These are phyloP conservation scores for Dothistroma septosporum DNA, from an alignment of 2,329 filamentous ascomycete genomes.

Conservation along the genomic window DNA sequence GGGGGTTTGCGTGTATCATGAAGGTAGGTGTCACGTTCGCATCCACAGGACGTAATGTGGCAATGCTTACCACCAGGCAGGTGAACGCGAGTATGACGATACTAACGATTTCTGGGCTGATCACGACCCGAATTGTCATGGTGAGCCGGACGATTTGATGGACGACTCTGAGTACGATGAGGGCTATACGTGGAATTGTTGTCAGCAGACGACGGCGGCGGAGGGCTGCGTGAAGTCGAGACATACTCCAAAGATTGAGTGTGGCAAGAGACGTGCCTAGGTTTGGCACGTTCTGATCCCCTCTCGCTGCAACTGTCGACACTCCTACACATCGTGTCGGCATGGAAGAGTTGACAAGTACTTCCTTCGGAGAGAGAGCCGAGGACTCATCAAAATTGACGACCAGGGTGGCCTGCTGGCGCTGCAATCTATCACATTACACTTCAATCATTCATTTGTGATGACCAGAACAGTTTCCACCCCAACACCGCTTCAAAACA, in stretches of 20 bases:
- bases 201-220: background rate
- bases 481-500: too few species aligned
- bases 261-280: background rate
- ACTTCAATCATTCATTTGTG: background rate
- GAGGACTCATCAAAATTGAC: background rate
- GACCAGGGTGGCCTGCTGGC: background rate
- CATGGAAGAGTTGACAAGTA: background rate
- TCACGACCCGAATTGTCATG: background rate
- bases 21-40: background rate
- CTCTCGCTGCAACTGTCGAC: too few species aligned
- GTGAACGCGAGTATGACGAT: background rate
- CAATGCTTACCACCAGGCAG: background rate
- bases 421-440: background rate
- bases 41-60: too few species aligned
- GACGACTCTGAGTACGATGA: background rate
- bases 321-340: too few species aligned
- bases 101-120: background rate
- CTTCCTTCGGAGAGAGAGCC: background rate
- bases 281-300: too few species aligned
- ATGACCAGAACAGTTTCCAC: too few species aligned
- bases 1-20: constrained; percentile 6
- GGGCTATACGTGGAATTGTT: background rate
- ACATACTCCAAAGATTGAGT: background rate
- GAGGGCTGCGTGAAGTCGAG: background rate
- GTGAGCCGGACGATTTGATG: background rate